These are phyloP conservation scores for Pichia sp. DNA, from an alignment of 1,139 yeast species.

Conservation along the genomic window DNA sequence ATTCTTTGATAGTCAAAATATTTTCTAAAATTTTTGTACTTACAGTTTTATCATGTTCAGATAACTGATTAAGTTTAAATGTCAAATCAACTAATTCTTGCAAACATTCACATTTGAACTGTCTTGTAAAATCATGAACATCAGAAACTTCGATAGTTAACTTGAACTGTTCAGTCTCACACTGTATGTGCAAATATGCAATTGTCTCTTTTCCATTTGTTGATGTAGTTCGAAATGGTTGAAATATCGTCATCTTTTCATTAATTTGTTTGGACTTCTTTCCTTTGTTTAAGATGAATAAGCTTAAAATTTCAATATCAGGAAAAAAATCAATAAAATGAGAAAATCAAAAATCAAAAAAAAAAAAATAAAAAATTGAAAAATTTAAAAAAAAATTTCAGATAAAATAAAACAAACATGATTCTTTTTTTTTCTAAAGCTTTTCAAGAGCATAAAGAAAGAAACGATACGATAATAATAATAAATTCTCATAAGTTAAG, in stretches of 20 bases:
- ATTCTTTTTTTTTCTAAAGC: too few relatives aligned
- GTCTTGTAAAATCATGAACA: neutral
- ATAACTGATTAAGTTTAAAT: constrained; percentile 1
- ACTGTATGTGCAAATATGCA: neutral
- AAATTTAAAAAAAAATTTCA: neutral
- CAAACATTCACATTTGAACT: neutral
- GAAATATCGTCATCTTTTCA: neutral
- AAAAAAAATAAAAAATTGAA: too few relatives aligned
- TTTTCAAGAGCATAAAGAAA: too few relatives aligned
- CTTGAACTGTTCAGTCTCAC: neutral
- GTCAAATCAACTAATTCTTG: constrained; percentile 2
- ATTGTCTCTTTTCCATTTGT: neutral
- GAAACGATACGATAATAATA: too few relatives aligned
- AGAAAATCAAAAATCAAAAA: neutral
- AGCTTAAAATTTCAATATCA: neutral
- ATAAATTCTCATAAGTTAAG: too few relatives aligned
- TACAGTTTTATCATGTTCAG: constrained; percentile 1
- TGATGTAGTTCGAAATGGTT: neutral
- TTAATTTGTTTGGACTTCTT: too few relatives aligned
- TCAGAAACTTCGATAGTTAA: neutral
- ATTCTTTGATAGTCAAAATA: neutral
- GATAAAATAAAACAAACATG: neutral
- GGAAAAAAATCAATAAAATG: neutral
- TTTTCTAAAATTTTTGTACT: neutral
- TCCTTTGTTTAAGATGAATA: too few relatives aligned